phyloP scores from a whole-genome alignment of 2,329 filamentous ascomycete species.

The Fusarium falciforme region DNA sequence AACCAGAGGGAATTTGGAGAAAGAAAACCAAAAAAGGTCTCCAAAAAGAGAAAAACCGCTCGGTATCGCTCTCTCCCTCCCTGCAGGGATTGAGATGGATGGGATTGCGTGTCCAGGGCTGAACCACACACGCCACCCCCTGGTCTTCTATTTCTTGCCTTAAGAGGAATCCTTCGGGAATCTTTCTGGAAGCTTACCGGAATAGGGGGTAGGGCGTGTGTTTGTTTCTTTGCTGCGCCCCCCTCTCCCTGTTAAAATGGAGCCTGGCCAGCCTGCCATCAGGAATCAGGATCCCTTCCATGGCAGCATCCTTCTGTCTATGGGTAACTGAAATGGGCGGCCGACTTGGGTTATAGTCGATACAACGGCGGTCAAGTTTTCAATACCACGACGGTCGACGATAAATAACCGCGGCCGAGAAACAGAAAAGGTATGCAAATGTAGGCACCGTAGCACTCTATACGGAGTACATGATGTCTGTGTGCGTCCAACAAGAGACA shows the following conservation, averaged over 20 bases:
- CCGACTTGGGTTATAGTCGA: not conserved
- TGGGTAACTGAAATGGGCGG: not conserved
- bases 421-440: not conserved
- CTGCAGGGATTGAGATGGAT: constrained; percentile 18
- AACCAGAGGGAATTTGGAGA: not conserved
- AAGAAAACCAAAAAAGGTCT: not conserved
- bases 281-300: not conserved
- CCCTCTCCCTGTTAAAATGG: not conserved
- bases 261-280: not conserved
- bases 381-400: not conserved
- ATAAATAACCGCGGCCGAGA: not conserved
- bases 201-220: constrained; percentile 19
- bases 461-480: not conserved
- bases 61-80: not conserved
- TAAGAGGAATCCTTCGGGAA: constrained; percentile 40
- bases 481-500: not conserved
- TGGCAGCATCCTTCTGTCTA: not conserved
- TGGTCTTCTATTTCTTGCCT: not conserved
- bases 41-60: not conserved
- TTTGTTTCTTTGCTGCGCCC: not conserved
- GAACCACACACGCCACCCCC: constrained; percentile 19
- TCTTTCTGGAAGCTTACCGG: constrained; percentile 38
- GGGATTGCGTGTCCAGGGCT: constrained; percentile 16
- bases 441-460: constrained; percentile 2
- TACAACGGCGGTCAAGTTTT: constrained; percentile 17